Conservation (phyloP, 176 grass and related monocot genomes). For the Chloris gayana region DNA sequence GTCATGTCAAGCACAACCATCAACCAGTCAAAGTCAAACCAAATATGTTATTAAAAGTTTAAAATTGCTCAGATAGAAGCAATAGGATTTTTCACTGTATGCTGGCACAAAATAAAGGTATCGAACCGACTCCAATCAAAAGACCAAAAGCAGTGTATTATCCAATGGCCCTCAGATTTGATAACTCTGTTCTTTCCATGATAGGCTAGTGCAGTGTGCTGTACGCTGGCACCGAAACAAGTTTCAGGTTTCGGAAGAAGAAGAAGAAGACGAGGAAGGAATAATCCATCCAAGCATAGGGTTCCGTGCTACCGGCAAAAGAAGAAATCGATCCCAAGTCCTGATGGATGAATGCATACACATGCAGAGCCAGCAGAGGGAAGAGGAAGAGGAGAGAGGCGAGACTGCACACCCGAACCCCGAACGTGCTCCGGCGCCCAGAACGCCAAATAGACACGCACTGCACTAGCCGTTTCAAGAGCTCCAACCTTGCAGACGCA, state of each 20-base stretch:
- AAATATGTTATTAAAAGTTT: not conserved
- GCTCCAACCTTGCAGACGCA: constrained; percentile 11
- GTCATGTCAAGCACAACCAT: not conserved
- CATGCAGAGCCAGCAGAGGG: not conserved
- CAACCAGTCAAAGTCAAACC: no score
- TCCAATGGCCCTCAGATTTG: constrained; percentile 28
- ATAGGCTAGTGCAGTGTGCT: constrained; percentile 24
- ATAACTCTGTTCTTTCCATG: constrained; percentile 5
- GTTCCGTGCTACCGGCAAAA: not conserved
- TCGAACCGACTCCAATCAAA: not conserved
- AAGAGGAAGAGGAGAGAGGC: not conserved
- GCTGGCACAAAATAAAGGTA: not conserved
- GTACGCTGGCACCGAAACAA: constrained; percentile 29
- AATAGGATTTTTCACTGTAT: not conserved
- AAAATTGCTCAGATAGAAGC: not conserved
- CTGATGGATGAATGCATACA: not conserved
- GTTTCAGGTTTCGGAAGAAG: not conserved
- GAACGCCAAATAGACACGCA: constrained; percentile 32
- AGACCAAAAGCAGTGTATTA: not conserved
- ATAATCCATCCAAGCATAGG: constrained; percentile 1
- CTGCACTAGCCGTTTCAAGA: constrained; percentile 34
- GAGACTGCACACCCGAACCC: not conserved
- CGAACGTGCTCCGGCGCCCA: constrained; percentile 22
- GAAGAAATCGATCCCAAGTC: not conserved
- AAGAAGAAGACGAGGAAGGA: not conserved